phyloP scores from a whole-genome alignment of 179 eudicot genomes.

The Camellia oleifera region DNA sequence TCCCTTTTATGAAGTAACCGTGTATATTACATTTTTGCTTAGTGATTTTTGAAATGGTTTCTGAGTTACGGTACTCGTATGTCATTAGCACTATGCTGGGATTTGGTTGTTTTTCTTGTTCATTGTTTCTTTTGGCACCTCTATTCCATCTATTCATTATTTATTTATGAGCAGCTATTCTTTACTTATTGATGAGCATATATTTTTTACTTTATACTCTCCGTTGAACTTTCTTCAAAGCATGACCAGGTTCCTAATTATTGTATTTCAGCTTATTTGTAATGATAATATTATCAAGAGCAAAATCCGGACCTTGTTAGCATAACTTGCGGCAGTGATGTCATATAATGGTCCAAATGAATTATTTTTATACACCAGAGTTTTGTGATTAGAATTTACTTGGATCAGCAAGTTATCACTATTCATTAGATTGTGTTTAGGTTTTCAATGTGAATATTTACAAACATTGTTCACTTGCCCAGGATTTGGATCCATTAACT shows the following conservation, averaged over 20 bases:
- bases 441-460: not conserved
- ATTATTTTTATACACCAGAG: not conserved
- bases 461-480: constrained; percentile 22
- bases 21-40: not conserved
- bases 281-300: not conserved
- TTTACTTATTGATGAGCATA: not conserved
- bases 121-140: not conserved
- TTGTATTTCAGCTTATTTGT: not conserved
- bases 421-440: not conserved
- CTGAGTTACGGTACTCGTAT: not conserved
- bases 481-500: constrained; percentile 80
- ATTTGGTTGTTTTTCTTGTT: not conserved
- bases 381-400: constrained; percentile 1
- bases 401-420: not conserved
- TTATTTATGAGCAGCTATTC: not conserved
- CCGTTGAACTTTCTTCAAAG: not conserved
- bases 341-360: not conserved
- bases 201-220: not conserved
- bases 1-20: not conserved
- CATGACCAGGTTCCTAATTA: not conserved
- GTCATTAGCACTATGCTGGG: not conserved
- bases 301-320: not conserved
- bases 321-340: not conserved
- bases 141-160: not conserved
- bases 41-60: not conserved